Base-by-base conservation (phyloP, 352 stramenopile genomes). In the Phytophthora rubi region DNA sequence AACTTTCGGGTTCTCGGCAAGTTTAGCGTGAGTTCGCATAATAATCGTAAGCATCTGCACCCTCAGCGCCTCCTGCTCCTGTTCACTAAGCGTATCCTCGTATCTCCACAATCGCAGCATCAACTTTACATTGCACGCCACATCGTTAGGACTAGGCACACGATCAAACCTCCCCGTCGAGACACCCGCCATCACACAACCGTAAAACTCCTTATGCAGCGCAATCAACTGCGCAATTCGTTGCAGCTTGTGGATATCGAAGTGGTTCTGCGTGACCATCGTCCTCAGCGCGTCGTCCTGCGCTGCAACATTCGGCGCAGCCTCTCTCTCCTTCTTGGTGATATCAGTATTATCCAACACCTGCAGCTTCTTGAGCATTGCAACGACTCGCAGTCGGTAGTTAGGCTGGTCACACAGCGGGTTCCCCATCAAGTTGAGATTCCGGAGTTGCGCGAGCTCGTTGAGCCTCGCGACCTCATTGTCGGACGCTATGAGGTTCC, bases 391-490 rank as follows among this genome's bases (percentile, higher is more conserved):
- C 4, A 87, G 39, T 8, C 88, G 71, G 37, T 96, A 96, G 66
- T 94, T 90, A 0, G 88, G 88, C 35, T 85, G 76, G 7, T 89
- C 75, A 32, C 85, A 93, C 6, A 96, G 42, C 23, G 88, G 88
- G 53, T 96, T 94, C 8, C 88, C 88, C 42, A 80, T 70, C 39
- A 94, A 59, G 64, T 93, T 92, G 4, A 96, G 55, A 44, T 90
- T 86, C 2, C 81, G 75, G 4, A 95, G 73, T 16, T 86, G 76
- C 12, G 49, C 23, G 1, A 95, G 71, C 10, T 35, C 23, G 12
- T 58, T 23, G 0, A 95, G 68, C 4, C 63, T 77, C 16, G 68
- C 64, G 0, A 95, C 7, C 8, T 90, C 81, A 0, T 62, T 45
- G 23, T 94, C 87, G 1, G 58, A 68, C 16, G 56, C 35, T 15